Conservation (phyloP, 1,284 basidiomycete species). For the Leccinum fallax region DNA sequence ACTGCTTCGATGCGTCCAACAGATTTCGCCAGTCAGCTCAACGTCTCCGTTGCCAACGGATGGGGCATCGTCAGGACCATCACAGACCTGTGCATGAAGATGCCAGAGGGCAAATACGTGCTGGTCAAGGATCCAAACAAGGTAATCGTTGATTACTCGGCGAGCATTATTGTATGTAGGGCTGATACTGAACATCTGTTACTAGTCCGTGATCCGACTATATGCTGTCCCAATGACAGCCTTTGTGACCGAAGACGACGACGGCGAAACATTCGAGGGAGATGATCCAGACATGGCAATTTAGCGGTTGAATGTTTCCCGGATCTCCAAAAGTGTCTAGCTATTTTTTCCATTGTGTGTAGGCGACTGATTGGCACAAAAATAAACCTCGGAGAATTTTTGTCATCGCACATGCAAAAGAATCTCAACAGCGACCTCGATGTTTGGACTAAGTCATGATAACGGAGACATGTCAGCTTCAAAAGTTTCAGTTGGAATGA, state of each 20-base stretch:
- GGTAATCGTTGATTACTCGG: conserved; percentile 46
- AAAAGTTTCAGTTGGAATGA: conserved; percentile 1
- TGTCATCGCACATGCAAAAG: conserved; percentile 51
- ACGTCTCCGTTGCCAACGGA: conserved; percentile 93
- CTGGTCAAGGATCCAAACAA: conserved; percentile 96
- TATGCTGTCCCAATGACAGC: conserved; percentile 90
- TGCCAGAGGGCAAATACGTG: conserved; percentile 96
- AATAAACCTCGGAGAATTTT: not conserved
- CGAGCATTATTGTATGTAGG: not conserved
- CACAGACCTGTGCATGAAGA: conserved; percentile 90
- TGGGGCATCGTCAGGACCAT: conserved; percentile 98
- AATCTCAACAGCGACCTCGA: conserved; percentile 82
- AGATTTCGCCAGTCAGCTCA: conserved; percentile 95
- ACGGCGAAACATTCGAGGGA: conserved; percentile 52
- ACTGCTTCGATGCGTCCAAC: conserved; percentile 93
- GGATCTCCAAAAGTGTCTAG: conserved; percentile 10
- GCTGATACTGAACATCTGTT: conserved; percentile 17
- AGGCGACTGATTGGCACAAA: not conserved
- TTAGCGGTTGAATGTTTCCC: conserved; percentile 15
- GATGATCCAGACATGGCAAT: conserved; percentile 48
- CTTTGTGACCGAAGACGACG: conserved; percentile 71
- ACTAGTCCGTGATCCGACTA: conserved; percentile 87
- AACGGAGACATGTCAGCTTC: conserved; percentile 7
- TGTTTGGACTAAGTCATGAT: conserved; percentile 56
- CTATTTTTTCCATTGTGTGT: not conserved